A percentile compares a stretch with the other conserved stretches of the same genome.
phyloP scores from a whole-genome alignment of 2,329 filamentous ascomycete species.

The Fusarium staphyleae region DNA sequence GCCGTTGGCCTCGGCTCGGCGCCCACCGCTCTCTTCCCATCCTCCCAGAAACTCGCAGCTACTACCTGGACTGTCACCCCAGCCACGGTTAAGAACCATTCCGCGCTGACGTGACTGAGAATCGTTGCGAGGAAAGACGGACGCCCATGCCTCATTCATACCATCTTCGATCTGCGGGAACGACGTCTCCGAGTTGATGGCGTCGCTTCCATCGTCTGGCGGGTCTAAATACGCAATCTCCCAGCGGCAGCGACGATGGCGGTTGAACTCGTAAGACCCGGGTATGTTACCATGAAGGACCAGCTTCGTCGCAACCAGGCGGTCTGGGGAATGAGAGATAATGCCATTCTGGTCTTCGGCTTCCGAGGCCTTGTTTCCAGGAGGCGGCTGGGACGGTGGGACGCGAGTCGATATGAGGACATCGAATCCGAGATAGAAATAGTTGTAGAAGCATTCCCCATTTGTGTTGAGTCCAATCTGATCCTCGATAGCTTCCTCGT shows the following conservation, averaged over 20 bases:
- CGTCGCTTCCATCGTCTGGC: constrained; percentile 51
- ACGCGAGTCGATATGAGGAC: constrained; percentile 84
- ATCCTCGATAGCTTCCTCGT: constrained; percentile 65
- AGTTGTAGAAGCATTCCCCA: constrained; percentile 92
- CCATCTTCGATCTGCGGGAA: constrained; percentile 76
- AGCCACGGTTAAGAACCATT: constrained; percentile 92
- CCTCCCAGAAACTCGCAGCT: constrained; percentile 85
- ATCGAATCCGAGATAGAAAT: constrained; percentile 95
- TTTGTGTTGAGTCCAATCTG: constrained; percentile 62
- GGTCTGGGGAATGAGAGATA: constrained; percentile 60
- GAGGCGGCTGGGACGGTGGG: constrained; percentile 68
- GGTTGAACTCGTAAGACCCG: constrained; percentile 95
- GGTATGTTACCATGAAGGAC: constrained; percentile 94
- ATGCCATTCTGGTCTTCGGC: constrained; percentile 44
- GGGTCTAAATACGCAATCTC: constrained; percentile 68
- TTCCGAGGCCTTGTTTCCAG: constrained; percentile 32
- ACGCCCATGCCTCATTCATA: constrained; percentile 74
- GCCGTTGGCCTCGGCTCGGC: constrained; percentile 60
- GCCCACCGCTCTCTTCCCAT: constrained; percentile 77
- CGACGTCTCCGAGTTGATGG: constrained; percentile 76
- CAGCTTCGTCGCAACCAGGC: constrained; percentile 87
- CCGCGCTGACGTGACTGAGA: constrained; percentile 63
- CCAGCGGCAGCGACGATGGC: constrained; percentile 90
- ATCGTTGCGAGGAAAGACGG: constrained; percentile 64
- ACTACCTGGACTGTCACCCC: constrained; percentile 89